Percentiles rank a stretch among this genome's conserved stretches.
Conservation (phyloP, 202 grass and related monocot species). For the Saccharum hybrid region DNA sequence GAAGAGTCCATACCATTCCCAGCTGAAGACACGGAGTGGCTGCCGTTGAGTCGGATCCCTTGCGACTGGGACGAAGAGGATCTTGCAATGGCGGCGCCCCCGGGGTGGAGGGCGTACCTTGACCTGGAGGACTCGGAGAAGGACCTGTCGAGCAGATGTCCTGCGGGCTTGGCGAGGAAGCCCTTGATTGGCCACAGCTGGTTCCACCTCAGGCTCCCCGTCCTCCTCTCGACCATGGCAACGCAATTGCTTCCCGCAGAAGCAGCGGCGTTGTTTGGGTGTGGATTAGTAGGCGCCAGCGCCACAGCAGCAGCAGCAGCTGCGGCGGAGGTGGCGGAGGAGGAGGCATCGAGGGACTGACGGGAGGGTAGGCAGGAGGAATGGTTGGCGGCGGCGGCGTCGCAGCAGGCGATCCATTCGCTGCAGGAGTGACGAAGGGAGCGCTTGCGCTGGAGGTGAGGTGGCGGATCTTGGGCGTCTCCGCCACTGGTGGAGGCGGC, state of each 20-base stretch:
- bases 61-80: conserved; percentile 22
- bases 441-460: conserved; percentile 49
- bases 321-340: background rate
- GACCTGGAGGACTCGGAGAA: conserved; percentile 55
- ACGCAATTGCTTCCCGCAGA: background rate
- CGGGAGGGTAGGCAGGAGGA: conserved; percentile 69
- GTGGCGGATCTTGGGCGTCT: conserved; percentile 22
- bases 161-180: conserved; percentile 43
- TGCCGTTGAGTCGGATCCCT: conserved; percentile 31
- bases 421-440: conserved; percentile 62
- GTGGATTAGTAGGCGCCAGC: no score
- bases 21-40: conserved; percentile 35
- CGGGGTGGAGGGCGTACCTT: conserved; percentile 29
- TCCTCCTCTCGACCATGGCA: conserved; percentile 40
- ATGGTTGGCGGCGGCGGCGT: conserved; percentile 36
- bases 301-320: background rate
- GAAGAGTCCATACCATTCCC: conserved; percentile 38
- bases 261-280: background rate
- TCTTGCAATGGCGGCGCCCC: conserved; percentile 24
- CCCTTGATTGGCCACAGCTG: conserved; percentile 52
- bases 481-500: conserved; percentile 5
- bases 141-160: conserved; percentile 56
- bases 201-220: conserved; percentile 47
- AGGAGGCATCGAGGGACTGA: conserved; percentile 60
- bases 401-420: conserved; percentile 68